Base-by-base conservation (phyloP, 2,329 filamentous ascomycete species). In the Colletotrichum gigasporum region DNA sequence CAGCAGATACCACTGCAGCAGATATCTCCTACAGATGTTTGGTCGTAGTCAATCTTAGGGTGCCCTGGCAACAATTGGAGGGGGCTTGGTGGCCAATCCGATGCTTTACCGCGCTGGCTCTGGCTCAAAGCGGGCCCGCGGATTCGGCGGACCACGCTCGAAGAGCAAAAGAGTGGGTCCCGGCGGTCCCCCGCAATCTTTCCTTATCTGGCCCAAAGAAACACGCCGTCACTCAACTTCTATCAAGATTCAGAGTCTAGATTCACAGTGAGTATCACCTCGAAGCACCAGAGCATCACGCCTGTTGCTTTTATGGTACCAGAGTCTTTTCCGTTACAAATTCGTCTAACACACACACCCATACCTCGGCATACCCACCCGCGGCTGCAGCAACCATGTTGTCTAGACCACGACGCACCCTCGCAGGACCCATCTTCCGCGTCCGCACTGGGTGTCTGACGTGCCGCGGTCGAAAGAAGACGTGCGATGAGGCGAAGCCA, bases 381-480 rank as follows among this genome's bases (percentile, higher is more conserved):
- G 12, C 30, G 30, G 30, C 30, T 32, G 48, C 48, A 5, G 47
- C 20, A 20, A 5, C 48, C 18, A 51, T 62, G 51, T 56, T 52
- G 18, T 44, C 55, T 12, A 62, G 48, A 62, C 58, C 58, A 30
- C 58, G 58, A 41, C 58, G 58, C 4, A 62, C 58, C 41, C 58
- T 62, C 35, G 58, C 58, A 22, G 58, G 58, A 24, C 58, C 58
- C 11, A 62, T 62, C 51, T 62, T 62, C 41, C 58, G 58, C 42
- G 58, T 62, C 42, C 58, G 58, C 20, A 77, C 45, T n/a, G 80
- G 80, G 11, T 82, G 80, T 67, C 66, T 80, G 52, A 81, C 79
- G 66, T 82, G 80, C 70, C 79, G 81, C 68, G 74, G 74, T 24
- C 76, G 80, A 44, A 82, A 82, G 73, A 82, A 82, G 74, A 82